Evolutionary conservation across 176 grass and related monocot species (phyloP).

Genomic region (Cenchrus purpureus): DNA sequence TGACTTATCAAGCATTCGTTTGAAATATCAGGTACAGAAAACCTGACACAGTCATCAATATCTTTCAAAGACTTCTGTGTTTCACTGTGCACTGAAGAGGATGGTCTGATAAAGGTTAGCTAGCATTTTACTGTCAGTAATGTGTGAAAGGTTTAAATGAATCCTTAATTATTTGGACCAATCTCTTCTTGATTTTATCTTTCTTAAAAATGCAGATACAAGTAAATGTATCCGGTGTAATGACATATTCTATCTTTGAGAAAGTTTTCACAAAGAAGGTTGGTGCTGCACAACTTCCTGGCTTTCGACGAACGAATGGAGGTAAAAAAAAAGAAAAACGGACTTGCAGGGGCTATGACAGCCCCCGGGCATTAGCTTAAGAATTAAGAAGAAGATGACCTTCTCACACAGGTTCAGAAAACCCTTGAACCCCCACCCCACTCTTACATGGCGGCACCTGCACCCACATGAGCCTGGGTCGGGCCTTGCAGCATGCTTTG

Average conservation of each 20-base stretch:
- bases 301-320: slow-evolving; percentile 74
- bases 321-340: slow-evolving; percentile 15
- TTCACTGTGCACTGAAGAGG: slow-evolving; percentile 25
- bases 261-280: slow-evolving; percentile 57
- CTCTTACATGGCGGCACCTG: no score
- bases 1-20: neutral
- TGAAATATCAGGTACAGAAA: slow-evolving; percentile 50
- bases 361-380: no score
- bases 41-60: neutral
- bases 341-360: no score
- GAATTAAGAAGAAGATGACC: no score
- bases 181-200: slow-evolving; percentile 29
- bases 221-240: slow-evolving; percentile 47
- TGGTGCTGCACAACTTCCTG: slow-evolving; percentile 72
- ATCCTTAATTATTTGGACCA: neutral
- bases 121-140: slow-evolving; percentile 15
- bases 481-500: no score
- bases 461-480: no score
- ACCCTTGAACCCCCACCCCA: no score
- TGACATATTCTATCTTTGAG: slow-evolving; percentile 54
- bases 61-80: slow-evolving; percentile 53
- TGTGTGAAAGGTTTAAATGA: neutral
- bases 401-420: no score
- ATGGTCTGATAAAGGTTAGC: slow-evolving; percentile 64
- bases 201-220: slow-evolving; percentile 53